Percentiles rank a stretch among this genome's conserved stretches.
phyloP scores from a whole-genome alignment of 1,284 basidiomycete genomes.

The Ganoderma sinense region DNA sequence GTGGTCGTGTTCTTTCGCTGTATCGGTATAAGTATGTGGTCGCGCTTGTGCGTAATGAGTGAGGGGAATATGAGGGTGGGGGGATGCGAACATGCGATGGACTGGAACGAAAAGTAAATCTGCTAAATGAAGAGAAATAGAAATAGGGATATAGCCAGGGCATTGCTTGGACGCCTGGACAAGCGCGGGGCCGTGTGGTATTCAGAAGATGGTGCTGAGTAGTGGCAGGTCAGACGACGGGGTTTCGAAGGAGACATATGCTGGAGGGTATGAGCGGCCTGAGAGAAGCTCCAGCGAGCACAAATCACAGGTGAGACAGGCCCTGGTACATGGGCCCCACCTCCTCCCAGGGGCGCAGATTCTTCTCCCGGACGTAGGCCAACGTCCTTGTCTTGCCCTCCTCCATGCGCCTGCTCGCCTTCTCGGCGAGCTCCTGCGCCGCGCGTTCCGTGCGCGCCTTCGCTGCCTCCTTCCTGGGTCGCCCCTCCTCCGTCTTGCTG shows the following conservation, averaged over 20 bases:
- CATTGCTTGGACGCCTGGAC: no score
- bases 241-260: no score
- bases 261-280: no score
- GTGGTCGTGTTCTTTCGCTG: background rate
- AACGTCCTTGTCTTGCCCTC: conserved; percentile 24
- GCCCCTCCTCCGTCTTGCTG: conserved; percentile 53
- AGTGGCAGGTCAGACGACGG: no score
- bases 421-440: conserved; percentile 45
- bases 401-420: conserved; percentile 26
- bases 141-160: no score
- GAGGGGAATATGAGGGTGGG: background rate
- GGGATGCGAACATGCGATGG: background rate
- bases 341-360: conserved; percentile 27
- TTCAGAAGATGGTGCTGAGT: no score
- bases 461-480: conserved; percentile 53
- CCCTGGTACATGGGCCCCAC: conserved; percentile 28
- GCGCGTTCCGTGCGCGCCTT: conserved; percentile 48
- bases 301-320: conserved; percentile 27
- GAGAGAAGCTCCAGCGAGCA: background rate
- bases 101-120: no score
- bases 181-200: no score
- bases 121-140: no score
- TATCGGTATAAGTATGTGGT: background rate
- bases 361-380: conserved; percentile 13
- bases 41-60: background rate